Evolutionary conservation across 2,329 filamentous ascomycete species (phyloP).

Genomic region (Capronia epimyces): DNA sequence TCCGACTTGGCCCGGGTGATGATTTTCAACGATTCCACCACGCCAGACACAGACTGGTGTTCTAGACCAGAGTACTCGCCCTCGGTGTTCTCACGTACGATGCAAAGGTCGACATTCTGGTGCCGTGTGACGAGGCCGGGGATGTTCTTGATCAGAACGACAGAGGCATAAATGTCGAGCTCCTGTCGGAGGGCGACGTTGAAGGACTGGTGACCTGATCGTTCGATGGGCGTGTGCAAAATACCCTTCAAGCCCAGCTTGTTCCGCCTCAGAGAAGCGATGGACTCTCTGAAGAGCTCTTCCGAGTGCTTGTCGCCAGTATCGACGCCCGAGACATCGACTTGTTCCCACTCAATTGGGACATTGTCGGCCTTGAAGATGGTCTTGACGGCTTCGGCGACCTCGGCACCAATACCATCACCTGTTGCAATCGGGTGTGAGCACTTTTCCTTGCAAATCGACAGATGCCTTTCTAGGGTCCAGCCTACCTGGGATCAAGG

Average conservation of each 20-base stretch:
- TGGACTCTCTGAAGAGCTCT: slow-evolving; percentile 90
- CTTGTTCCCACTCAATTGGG: slow-evolving; percentile 96
- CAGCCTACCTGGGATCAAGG: slow-evolving; percentile 78
- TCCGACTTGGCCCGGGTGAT: slow-evolving; percentile 98
- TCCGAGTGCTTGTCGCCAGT: slow-evolving; percentile 81
- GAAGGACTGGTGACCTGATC: slow-evolving; percentile 97
- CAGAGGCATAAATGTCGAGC: slow-evolving; percentile 98
- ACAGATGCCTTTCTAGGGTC: slow-evolving; percentile 10
- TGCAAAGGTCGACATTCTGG: slow-evolving; percentile 95
- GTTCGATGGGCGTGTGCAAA: slow-evolving; percentile 92
- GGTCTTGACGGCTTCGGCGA: slow-evolving; percentile 96
- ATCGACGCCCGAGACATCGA: slow-evolving; percentile 89
- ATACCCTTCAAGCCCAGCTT: slow-evolving; percentile 99
- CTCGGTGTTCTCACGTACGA: slow-evolving; percentile 99
- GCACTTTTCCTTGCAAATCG: slow-evolving; percentile 1
- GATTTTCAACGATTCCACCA: slow-evolving; percentile 99
- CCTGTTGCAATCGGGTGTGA: slow-evolving; percentile 40
- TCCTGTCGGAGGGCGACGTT: slow-evolving; percentile 98
- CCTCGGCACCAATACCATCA: slow-evolving; percentile 96
- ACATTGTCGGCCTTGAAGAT: slow-evolving; percentile 99
- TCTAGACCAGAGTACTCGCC: slow-evolving; percentile 98
- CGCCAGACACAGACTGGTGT: slow-evolving; percentile 93
- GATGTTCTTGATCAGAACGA: slow-evolving; percentile 99
- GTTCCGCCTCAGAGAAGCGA: slow-evolving; percentile 93
- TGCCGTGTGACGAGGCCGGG: slow-evolving; percentile 96